Evolutionary conservation across 2,329 filamentous ascomycete genomes (phyloP), one percentile per base, ranked within the genome.

Genomic region (Fusarium secorum): DNA sequence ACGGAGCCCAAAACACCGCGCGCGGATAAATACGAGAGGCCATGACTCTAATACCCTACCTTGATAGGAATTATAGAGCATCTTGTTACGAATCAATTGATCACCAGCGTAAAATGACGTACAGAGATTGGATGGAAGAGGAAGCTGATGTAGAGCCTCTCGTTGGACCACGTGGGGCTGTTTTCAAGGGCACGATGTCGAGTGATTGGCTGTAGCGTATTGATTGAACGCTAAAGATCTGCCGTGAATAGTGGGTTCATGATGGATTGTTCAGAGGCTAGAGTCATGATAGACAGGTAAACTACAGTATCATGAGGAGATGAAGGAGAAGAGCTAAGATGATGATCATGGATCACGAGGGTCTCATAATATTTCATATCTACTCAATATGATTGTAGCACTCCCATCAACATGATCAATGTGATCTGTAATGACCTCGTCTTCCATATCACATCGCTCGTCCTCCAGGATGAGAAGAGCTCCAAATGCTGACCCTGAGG

Each of bases 181-280:
- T 38, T n/a, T 32, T 38, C 64, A 57, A 26, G 24, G 39, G 32
- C 45, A 75, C 72, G 74, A 63, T 76, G 72, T 18, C 44, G 51
- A 66, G 59, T 67, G 74, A 75, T 76, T 75, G 74, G 74, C 45
- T 45, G 38, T 39, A 59, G 60, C 60, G 60, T 65, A 65, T 65
- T 22, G 28, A 51, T 54, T 30, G 51, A 13, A 8, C 30, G 24
- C 53, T 65, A 65, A 39, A 48, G 60, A 65, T 65, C 60, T 20
- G 28, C 36, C 6, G 17, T 36, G 5, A 18, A 35, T 9, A 35
- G 53, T 55, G 53, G 53, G 61, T 42, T 51, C 33, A 61, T 59
- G 58, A 61, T 41, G 44, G 24, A 18, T 32, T 17, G 7, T n/a
- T 45, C 11, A 11, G 48, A 35, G 30, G 33, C 48, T 38, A 35